A percentile compares a stretch with the other conserved stretches of the same genome.
Conservation (phyloP, 2,329 filamentous ascomycete genomes). For the Penicillium sp. region DNA sequence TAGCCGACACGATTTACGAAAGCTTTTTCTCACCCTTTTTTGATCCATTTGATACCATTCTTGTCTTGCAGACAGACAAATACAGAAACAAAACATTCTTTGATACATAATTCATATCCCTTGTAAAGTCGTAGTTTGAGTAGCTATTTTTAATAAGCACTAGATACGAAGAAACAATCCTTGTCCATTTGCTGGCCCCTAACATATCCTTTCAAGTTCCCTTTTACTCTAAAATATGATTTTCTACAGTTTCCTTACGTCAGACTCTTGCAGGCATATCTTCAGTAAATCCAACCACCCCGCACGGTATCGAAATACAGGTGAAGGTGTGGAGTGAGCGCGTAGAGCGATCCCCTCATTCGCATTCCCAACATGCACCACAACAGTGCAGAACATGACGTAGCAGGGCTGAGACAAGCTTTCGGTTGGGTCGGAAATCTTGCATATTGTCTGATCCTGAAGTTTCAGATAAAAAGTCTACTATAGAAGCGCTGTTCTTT, state of each 20-base stretch:
- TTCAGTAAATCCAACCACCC: background rate
- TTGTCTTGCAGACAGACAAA: conserved; percentile 3
- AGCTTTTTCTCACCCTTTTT: background rate
- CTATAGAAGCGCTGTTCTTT: background rate
- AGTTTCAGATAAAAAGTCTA: background rate
- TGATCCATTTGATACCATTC: conserved; percentile 6
- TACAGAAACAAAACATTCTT: background rate
- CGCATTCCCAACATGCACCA: background rate
- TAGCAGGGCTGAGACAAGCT: background rate
- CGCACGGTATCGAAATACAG: background rate
- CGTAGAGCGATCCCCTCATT: background rate
- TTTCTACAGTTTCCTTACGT: background rate
- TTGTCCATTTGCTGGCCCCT: no score
- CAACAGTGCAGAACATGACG: background rate
- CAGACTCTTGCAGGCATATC: background rate
- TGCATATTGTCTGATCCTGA: background rate
- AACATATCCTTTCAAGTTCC: fast-evolving
- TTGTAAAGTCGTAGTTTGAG: background rate
- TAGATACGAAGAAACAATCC: background rate
- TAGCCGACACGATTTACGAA: conserved; percentile 10
- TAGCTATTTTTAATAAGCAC: background rate
- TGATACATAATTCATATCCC: no score
- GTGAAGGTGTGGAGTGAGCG: background rate
- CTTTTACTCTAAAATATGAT: background rate
- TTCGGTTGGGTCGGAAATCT: background rate